Base-by-base conservation (phyloP, 78 protist species). In the Speleostelium caveatum region DNA sequence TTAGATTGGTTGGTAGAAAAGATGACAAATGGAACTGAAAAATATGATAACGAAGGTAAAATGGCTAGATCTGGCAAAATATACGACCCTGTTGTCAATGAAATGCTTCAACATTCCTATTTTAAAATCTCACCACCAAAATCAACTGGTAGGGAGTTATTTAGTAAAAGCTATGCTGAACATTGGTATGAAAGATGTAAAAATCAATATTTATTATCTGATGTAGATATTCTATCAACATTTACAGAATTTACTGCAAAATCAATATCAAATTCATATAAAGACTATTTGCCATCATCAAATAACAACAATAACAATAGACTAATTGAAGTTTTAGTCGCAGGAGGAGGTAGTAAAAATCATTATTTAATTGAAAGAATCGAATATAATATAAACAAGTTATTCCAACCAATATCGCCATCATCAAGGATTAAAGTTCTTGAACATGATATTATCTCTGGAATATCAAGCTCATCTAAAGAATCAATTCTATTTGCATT, bases 121-220 rank as follows among this genome's bases (percentile, higher is more conserved):
- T 85, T 42, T 16, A 55, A 58, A 49, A 21, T 21, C 33, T 5
- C 16, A 39, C 73, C 94, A 60, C 94, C 94, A 71, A 88, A 88
- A 32, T 35, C 61, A 8, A 88, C 94, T 28, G 94, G 94, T 5
- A 59, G 94, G 19, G 94, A 88, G 59, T 41, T 67, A 21, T 88
- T 85, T 38, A 66, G 51, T 88, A 53, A 60, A 22, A 35, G 16
- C 6, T 45, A 45, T 45, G 53, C 53, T 45, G 53, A 45, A 10
- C 6, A 10, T 45, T 45, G 6, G 6, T 45, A 45, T 45, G 53
- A 45, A 45, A 45, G 10, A 45, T 45, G n/a, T 14, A 45, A 45
- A 45, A n/a, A n/a, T n/a, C n/a, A n/a, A n/a, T n/a, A n/a, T n/a
- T 45, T 45, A 10, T 45, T 45, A 45, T 45, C 53, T 14, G 53